Evolutionary conservation across 768 basidiomycete species (phyloP), one percentile per base, ranked within the genome.

Genomic region (Suillus subaureus): DNA sequence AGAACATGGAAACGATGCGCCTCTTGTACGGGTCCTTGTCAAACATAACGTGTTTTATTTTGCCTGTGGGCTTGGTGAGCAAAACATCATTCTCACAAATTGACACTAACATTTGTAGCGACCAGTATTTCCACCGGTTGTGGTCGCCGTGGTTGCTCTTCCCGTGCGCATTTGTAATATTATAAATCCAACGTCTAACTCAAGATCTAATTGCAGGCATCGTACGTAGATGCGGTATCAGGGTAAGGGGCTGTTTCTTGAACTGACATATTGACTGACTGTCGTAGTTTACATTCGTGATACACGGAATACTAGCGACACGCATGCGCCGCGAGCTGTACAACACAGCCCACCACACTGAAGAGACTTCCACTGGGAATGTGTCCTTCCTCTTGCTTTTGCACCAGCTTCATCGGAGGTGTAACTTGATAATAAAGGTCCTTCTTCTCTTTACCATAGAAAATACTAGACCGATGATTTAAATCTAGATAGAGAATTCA

Each of bases 381-480:
- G 6, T 18, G 18, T 57, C 56, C 31, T 54, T 39, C 35, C 9
- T 16, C 13, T 57, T 26, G 13, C 18, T 39, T 57, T 57, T 23
- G 56, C 37, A 57, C n/a, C 2, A 6, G 13, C 23, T 16, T 8
- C 7, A 23, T 57, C 15, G 12, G 35, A 56, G 12, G n/a, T 4
- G 55, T n/a, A 15, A 57, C 23, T 23, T 9, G 11, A 8, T n/a
- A n/a, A n/a, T n/a, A n/a, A n/a, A 18, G 16, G n/a, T 13, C 13
- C 7, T 12, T 13, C 6, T 15, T 23, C n/a, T 56, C 80, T 78
- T 51, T 35, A 35, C 6, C 35, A 1, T 35, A 35, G 35, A 58
- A n/a, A 49, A 81, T 9, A 79, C 72, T 42, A 80, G 81, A 66
- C 78, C 76, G 15, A 16, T 70, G 0, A 61, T 82, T 16, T 79